These are phyloP conservation scores for Neocatenulostroma microsporum DNA, from an alignment of 2,329 filamentous ascomycete genomes.

Conservation along the genomic window DNA sequence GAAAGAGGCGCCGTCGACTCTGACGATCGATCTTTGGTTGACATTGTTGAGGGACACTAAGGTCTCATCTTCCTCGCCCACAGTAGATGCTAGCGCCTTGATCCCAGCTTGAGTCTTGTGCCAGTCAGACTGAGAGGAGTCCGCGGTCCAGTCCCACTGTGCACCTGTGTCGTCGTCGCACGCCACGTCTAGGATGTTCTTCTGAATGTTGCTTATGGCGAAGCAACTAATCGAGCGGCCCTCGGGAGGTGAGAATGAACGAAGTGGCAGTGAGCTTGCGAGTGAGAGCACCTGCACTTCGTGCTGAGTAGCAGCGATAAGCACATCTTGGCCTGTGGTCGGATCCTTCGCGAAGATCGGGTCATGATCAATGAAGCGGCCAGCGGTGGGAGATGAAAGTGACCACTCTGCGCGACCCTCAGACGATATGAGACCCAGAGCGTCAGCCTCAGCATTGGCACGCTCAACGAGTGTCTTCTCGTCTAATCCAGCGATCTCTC, in stretches of 20 bases:
- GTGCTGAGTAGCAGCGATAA: slow-evolving; percentile 24
- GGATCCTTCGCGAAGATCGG: slow-evolving; percentile 49
- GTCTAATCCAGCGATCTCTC: background rate
- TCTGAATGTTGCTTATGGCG: slow-evolving; percentile 39
- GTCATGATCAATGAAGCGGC: slow-evolving; percentile 49
- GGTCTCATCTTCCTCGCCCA: background rate
- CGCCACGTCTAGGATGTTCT: slow-evolving; percentile 48
- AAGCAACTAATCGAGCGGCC: slow-evolving; percentile 44
- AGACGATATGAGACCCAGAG: background rate
- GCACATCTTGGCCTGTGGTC: slow-evolving; percentile 18
- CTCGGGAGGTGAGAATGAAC: slow-evolving; percentile 56
- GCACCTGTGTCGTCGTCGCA: slow-evolving; percentile 42
- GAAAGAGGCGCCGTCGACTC: slow-evolving; percentile 25
- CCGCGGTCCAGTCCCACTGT: slow-evolving; percentile 51
- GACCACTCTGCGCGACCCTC: slow-evolving; percentile 35
- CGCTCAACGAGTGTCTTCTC: background rate
- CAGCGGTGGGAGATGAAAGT: slow-evolving; percentile 45
- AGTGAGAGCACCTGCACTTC: slow-evolving; percentile 50
- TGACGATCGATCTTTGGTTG: background rate
- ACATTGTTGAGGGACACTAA: slow-evolving; percentile 1
- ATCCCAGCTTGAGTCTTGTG: slow-evolving; percentile 3
- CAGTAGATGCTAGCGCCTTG: too few relatives aligned
- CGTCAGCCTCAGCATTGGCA: background rate
- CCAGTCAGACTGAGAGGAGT: too few relatives aligned
- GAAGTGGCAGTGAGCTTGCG: slow-evolving; percentile 69